Base-by-base conservation (phyloP, 192 early-diverging fungal species). In the Chytriomyces confervae region DNA sequence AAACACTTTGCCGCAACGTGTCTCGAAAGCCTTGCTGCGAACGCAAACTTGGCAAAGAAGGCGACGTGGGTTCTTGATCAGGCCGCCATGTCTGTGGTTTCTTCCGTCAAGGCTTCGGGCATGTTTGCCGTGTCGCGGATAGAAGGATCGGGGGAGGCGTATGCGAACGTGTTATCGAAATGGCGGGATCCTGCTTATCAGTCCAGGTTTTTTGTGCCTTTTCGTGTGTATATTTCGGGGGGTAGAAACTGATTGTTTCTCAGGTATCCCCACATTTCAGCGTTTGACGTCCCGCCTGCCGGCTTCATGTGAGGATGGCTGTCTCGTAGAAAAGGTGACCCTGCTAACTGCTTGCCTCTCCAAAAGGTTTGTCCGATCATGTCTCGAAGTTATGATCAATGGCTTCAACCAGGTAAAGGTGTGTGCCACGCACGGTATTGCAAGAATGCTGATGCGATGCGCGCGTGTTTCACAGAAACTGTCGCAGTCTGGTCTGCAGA, bases 241-340 rank as follows among this genome's bases (percentile, higher is more conserved):
- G 18, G 63, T 65, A 27, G 24, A 65, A 23, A 27, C 16, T 65
- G 63, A 29, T 3, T 65, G 63, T 29, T 65, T 16, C 24, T 43
- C 24, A 62, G 72, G 10, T 74, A 74, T 63, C 72, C 72, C n/a
- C 29, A 43, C 27, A 74, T 74, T 46, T 61, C 72, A 47, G 11
- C 16, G 1, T 74, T 74, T 27, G 48, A 47, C 16, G 27, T 23
- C 2, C 72, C 72, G 6, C 72, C 72, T 10, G 20, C 13, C 10
- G 61, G 57, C 8, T 74, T 74, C 48, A 63, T 74, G 72, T 72
- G 70, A 72, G 48, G 36, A 18, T 36, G 36, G 36, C 2, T 36
- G 36, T 36, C 36, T 36, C 36, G 36, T 36, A 36, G 36, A 36
- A 36, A 1, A 36, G 36, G 36, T 36, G 36, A 36, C 36, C 36